These are phyloP conservation scores for Citeromyces nyonsensis DNA, from an alignment of 805 yeast species.

Conservation along the genomic window DNA sequence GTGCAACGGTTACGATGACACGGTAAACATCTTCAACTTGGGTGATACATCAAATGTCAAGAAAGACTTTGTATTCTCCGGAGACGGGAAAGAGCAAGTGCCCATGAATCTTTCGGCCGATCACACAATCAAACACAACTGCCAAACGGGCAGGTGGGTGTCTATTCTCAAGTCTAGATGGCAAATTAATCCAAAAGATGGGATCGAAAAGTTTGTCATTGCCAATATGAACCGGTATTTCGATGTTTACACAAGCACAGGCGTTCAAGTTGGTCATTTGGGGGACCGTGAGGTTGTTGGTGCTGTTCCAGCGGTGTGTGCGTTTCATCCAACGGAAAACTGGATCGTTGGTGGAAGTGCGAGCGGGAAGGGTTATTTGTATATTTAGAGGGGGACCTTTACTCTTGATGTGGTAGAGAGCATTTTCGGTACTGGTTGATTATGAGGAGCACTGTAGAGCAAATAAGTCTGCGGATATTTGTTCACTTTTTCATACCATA, in stretches of 20 bases:
- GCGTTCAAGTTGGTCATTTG: slow-evolving; percentile 67
- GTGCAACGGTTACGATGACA: slow-evolving; percentile 88
- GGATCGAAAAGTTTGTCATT: slow-evolving; percentile 70
- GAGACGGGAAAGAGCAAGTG: slow-evolving; percentile 5
- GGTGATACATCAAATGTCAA: slow-evolving; percentile 16
- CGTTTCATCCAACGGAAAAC: slow-evolving; percentile 73
- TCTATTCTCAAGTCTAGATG: slow-evolving; percentile 80
- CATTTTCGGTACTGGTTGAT: too few species aligned
- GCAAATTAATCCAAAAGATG: slow-evolving; percentile 62
- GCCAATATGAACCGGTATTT: slow-evolving; percentile 86
- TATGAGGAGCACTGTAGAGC: too few species aligned
- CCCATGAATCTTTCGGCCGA: slow-evolving; percentile 38
- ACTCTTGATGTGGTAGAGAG: too few species aligned
- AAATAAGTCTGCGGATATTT: too few species aligned
- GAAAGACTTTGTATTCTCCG: slow-evolving; percentile 6
- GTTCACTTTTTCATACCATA: too few species aligned
- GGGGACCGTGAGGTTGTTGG: slow-evolving; percentile 42
- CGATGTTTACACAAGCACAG: slow-evolving; percentile 69
- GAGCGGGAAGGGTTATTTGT: slow-evolving; percentile 74
- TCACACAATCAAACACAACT: slow-evolving; percentile 65
- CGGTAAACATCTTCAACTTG: slow-evolving; percentile 56
- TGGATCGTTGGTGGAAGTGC: slow-evolving; percentile 94
- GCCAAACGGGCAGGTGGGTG: slow-evolving; percentile 97
- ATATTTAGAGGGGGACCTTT: too few species aligned
- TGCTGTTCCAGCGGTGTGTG: slow-evolving; percentile 85